Evolutionary conservation across 371 early-diverging fungal genomes (phyloP).

Genomic region (Syncephalastrum monosporum): DNA sequence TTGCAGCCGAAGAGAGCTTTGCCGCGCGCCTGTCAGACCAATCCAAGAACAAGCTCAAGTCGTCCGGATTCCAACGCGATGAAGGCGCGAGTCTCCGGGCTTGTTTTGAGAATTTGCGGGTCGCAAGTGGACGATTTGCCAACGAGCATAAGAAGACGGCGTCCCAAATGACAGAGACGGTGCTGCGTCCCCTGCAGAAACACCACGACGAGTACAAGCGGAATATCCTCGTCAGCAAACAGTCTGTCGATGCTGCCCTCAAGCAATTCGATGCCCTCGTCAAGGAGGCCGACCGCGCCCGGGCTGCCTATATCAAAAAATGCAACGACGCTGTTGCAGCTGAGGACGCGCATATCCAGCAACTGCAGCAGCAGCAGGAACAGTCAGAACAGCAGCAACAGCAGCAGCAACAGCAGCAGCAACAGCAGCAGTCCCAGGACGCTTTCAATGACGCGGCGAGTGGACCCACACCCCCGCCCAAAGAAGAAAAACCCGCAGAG

Average conservation of each 20-base stretch:
- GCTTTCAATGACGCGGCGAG: neutral
- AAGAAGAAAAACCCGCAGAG: neutral
- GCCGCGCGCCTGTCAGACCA: constrained; percentile 57
- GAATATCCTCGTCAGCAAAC: constrained; percentile 55
- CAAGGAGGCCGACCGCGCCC: constrained; percentile 50
- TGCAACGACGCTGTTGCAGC: constrained; percentile 56
- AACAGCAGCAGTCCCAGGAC: neutral
- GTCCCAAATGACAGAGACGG: constrained; percentile 51
- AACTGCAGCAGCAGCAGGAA: constrained; percentile 2
- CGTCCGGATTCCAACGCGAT: constrained; percentile 67
- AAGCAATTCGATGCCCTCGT: constrained; percentile 55
- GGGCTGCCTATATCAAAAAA: constrained; percentile 42
- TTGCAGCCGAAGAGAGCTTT: constrained; percentile 64
- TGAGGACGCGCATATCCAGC: constrained; percentile 24
- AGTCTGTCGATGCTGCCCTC: constrained; percentile 56
- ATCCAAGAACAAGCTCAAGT: constrained; percentile 29
- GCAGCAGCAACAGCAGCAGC: constrained; percentile 1
- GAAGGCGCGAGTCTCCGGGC: constrained; percentile 72
- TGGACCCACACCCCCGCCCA: too few relatives aligned
- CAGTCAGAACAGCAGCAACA: constrained; percentile 3
- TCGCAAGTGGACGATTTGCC: constrained; percentile 58
- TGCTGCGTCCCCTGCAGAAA: constrained; percentile 60
- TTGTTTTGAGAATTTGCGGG: constrained; percentile 62
- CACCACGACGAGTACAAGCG: constrained; percentile 59
- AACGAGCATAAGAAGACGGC: constrained; percentile 59